Evolutionary conservation across 2,329 filamentous ascomycete genomes (phyloP), one percentile per base, ranked within the genome.

Genomic region (Colletotrichum graminicola): DNA sequence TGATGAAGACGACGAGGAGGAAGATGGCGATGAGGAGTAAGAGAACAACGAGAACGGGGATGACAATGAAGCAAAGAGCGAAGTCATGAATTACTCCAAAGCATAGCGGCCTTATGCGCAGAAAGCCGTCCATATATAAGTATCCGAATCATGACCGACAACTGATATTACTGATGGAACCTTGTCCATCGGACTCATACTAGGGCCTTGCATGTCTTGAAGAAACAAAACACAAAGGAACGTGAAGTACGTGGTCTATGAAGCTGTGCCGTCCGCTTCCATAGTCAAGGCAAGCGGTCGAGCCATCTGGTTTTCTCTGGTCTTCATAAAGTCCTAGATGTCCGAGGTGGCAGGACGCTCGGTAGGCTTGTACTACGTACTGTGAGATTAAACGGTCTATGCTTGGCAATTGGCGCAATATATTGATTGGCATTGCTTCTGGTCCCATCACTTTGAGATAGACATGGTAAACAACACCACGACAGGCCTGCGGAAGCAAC

Each of bases 1-100:
- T 23, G 91, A 88, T 0, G 88, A 86, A 0, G 87, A 85, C 0
- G 84, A 88, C 0, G 88, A 86, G 0, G 88, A 85, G 0, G 84
- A 85, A 2, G 83, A 84, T 8, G 82, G 83, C 54, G 80, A 81
- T 36, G 79, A 78, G 1, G 74, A 76, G 29, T 75, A 76, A 5
- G 69, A 54, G 12, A 71, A 74, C 0, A 76, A 76, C 3, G 77
- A 76, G 8, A 75, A 75, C 26, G 76, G 78, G 7, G 77, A 80
- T 43, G 78, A 81, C n/a, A 80, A 78, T 62, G 73, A 59, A 52
- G 47, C 47, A 70, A 23, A 71, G 72, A 56, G 66, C 62, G 36
- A 62, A 39, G 49, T 66, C 56, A 54, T 21, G 57, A 75, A 74
- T 16, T 72, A 63, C 72, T 49, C 43, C 36, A 14, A 49, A 32